A percentile compares a stretch with the other conserved stretches of the same genome.
phyloP scores from a whole-genome alignment of 2,329 filamentous ascomycete genomes.

The Trichoderma semiorbis region DNA sequence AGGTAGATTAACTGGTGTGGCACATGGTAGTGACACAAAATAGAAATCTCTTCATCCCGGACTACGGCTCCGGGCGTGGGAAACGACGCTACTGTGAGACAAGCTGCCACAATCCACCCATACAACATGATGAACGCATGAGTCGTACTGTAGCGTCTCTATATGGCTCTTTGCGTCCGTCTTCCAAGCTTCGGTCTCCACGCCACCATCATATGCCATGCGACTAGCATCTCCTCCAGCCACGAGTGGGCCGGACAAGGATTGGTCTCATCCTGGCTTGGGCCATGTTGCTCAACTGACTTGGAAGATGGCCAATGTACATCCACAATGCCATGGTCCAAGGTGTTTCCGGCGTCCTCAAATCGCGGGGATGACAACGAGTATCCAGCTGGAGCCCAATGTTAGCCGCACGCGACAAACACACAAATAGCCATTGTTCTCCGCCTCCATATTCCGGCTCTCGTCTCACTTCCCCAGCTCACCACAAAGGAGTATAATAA shows the following conservation, averaged over 20 bases:
- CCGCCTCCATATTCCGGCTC: conserved; percentile 15
- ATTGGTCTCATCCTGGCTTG: background rate
- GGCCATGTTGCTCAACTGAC: background rate
- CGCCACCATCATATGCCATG: conserved; percentile 10
- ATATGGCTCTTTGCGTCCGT: background rate
- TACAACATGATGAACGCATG: background rate
- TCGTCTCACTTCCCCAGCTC: conserved; percentile 14
- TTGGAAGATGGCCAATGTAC: background rate
- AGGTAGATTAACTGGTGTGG: background rate
- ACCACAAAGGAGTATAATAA: conserved; percentile 9
- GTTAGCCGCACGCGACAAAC: conserved; percentile 13
- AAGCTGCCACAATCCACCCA: background rate
- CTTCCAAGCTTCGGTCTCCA: background rate
- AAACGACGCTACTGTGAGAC: background rate
- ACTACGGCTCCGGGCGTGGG: background rate
- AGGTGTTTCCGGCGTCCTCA: background rate
- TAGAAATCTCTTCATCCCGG: background rate
- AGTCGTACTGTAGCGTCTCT: background rate
- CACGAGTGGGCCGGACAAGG: conserved; percentile 9
- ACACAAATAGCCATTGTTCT: conserved; percentile 19
- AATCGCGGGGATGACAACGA: background rate
- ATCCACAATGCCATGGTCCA: background rate
- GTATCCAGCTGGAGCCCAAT: conserved; percentile 2
- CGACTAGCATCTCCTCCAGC: background rate
- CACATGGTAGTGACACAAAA: background rate